phyloP scores from a whole-genome alignment of 2,329 filamentous ascomycete genomes.

The Stagonosporopsis rhizophila region DNA sequence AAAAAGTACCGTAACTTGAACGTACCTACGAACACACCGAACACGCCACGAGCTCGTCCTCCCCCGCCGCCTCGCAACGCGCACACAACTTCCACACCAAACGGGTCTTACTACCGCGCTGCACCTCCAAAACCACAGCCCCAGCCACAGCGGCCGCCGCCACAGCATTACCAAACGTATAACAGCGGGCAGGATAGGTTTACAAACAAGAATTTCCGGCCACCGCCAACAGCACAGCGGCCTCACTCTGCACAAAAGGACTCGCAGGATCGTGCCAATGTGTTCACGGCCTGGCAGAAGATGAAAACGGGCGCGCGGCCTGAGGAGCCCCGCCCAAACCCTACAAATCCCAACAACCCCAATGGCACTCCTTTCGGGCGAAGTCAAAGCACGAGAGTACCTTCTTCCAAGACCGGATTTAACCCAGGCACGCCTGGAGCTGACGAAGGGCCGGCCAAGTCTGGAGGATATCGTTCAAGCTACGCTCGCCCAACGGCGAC shows the following conservation, averaged over 20 bases:
- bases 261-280: constrained; percentile 51
- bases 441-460: constrained; percentile 65
- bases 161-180: constrained; percentile 38
- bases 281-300: constrained; percentile 59
- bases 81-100: constrained; percentile 48
- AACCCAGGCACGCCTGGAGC: constrained; percentile 65
- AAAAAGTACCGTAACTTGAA: constrained; percentile 51
- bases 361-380: constrained; percentile 50
- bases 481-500: constrained; percentile 45
- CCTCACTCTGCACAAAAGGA: constrained; percentile 44
- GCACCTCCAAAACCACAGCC: constrained; percentile 38
- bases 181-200: constrained; percentile 55
- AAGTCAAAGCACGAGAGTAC: constrained; percentile 51
- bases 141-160: constrained; percentile 30
- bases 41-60: constrained; percentile 49
- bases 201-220: constrained; percentile 50
- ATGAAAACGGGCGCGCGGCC: constrained; percentile 49
- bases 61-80: constrained; percentile 55
- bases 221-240: constrained; percentile 45
- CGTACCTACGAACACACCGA: constrained; percentile 49
- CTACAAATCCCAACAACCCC: constrained; percentile 36
- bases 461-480: constrained; percentile 52
- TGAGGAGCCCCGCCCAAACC: constrained; percentile 38
- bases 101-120: constrained; percentile 42
- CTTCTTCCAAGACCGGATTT: constrained; percentile 63